Base-by-base conservation (phyloP, 2,329 filamentous ascomycete genomes). In the Curvularia lunata region DNA sequence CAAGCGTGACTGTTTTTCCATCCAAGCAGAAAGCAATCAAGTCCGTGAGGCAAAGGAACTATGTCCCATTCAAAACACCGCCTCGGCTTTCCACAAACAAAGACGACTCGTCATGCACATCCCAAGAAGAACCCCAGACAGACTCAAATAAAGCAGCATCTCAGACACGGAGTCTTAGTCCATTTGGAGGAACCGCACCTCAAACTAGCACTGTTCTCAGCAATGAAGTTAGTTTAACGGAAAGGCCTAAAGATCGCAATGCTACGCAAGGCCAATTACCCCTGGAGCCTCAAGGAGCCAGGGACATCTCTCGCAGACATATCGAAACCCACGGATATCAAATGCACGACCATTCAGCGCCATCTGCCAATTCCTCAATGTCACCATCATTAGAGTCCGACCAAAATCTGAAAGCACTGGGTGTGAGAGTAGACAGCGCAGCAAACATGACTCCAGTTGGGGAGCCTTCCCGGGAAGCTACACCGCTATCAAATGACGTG, bases 11-110 rank as follows among this genome's bases (percentile, higher is more conserved):
- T 25, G 46, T 23, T 41, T 6, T 28, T 27, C 45, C 25, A 18
- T 34, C 42, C n/a, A 59, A 52, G 25, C 21, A 47, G n/a, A 53
- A 42, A 43, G 59, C 48, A 21, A 52, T 61, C 40, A 59, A 61
- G 49, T 50, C 59, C 19, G 52, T 48, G 4, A 58, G 32, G 30
- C 28, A 46, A 42, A 38, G 38, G 2, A 18, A 46, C 40, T 34
- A 43, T 40, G 46, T 43, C 9, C 52, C n/a, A 18, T 21, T 49
- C 30, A 48, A 19, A 41, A 25, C 25, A n/a, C 45, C 34, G 19
- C 48, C 34, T 55, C 55, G 30, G 21, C n/a, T n/a, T 43, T 25
- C 41, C 19, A 21, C 23, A 25, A 34, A 30, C 19, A 43, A 42
- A 25, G 18, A 43, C 21, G 23, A 27, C 7, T 43, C 41, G 41